Evolutionary conservation across 495 filamentous ascomycete genomes (phyloP), one percentile per base, ranked within the genome.

Genomic region (Neurospora sp.): DNA sequence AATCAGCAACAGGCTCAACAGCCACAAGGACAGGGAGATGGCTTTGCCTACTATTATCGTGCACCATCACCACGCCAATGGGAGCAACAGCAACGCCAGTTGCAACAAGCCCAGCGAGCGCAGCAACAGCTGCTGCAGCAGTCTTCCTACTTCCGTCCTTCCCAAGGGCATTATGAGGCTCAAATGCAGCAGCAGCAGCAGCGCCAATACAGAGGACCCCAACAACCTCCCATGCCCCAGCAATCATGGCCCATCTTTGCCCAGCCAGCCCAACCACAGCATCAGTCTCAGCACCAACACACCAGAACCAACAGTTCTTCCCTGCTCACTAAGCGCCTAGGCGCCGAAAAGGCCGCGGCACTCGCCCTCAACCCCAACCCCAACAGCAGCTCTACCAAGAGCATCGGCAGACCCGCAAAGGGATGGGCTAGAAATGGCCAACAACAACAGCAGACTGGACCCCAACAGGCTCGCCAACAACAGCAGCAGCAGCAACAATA

Each of bases 241-340:
- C 27, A 37, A 35, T 65, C 27, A 65, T 65, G 53, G 53, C 53
- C 53, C 12, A 65, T 65, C 27, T 65, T 65, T 8, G 53, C 53
- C 27, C 53, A 35, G 27, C 53, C 53, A 65, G 53, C 65, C 7
- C 70, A 74, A n/a, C 70, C 20, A 4, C 69, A 69, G 38, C 35
- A 59, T 71, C 53, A 71, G 53, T 20, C 53, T 40, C 70, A 77
- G 68, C 68, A 77, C 69, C 73, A 70, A 16, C 69, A 42, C 70
- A 65, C 73, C 16, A 65, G 75, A 9, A 73, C 74, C 69, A 75
- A 71, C 69, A 79, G 78, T 27, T 31, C 70, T 2, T 81, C 83
- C 6, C 78, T 86, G 9, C 79, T 88, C 3, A 81, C 85, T 2
- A 87, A 88, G 75, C 79, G 86, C 5, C 75, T 84, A 16, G 86